Evolutionary conservation across 495 filamentous ascomycete genomes (phyloP).

Genomic region (Penicillium bovifimosum): DNA sequence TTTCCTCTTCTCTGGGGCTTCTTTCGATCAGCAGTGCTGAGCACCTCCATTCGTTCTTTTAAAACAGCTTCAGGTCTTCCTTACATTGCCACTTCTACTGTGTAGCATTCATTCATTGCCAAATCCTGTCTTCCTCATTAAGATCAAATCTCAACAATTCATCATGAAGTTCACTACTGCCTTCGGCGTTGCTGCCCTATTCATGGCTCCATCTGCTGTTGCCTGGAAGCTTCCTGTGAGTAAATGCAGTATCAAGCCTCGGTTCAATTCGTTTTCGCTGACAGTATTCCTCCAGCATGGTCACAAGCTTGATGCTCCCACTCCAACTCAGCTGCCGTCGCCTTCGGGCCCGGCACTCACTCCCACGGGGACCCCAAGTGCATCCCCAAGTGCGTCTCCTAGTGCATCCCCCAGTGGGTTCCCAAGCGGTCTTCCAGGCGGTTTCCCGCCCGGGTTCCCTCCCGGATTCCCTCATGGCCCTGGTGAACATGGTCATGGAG

Average conservation of each 20-base stretch:
- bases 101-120: constrained; percentile 18
- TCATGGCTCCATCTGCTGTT: constrained; percentile 20
- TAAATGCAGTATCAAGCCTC: neutral
- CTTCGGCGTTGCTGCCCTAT: constrained; percentile 26
- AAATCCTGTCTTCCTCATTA: neutral
- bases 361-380: neutral
- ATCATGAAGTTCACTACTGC: constrained; percentile 33
- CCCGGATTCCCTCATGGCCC: constrained; percentile 1
- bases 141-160: constrained; percentile 9
- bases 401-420: neutral
- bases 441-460: constrained; percentile 1
- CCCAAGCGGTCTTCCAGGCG: neutral
- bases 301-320: constrained; percentile 4
- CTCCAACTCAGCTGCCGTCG: constrained; percentile 7
- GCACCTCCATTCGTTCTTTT: constrained; percentile 25
- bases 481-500: neutral
- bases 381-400: neutral
- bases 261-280: neutral
- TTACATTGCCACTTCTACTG: constrained; percentile 15
- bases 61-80: constrained; percentile 13
- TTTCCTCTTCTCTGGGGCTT: neutral
- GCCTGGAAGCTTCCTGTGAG: constrained; percentile 15
- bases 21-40: constrained; percentile 22
- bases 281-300: neutral
- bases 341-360: constrained; percentile 9